Evolutionary conservation across 116 monocot species (phyloP), one percentile per base, ranked within the genome.

Genomic region (Thalassia testudinum): DNA sequence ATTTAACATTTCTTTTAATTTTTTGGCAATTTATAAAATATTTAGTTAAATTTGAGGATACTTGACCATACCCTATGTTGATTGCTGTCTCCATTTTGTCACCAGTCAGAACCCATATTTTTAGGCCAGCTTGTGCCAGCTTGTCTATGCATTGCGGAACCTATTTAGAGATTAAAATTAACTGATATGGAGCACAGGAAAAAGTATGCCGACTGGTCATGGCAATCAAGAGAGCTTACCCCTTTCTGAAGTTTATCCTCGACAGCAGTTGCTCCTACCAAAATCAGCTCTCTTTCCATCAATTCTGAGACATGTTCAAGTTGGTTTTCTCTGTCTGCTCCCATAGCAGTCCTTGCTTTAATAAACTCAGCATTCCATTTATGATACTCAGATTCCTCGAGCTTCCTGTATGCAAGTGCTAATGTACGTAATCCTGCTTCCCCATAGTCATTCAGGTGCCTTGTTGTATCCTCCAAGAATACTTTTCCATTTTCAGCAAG

Each of bases 1-100:
- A n/a, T n/a, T n/a, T n/a, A n/a, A n/a, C n/a, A n/a, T n/a, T n/a
- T n/a, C n/a, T n/a, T n/a, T n/a, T n/a, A n/a, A n/a, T n/a, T n/a
- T n/a, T n/a, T n/a, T n/a, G n/a, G n/a, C n/a, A n/a, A n/a, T n/a
- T n/a, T n/a, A n/a, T n/a, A n/a, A n/a, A n/a, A n/a, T n/a, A n/a
- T n/a, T n/a, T n/a, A n/a, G n/a, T n/a, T n/a, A n/a, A n/a, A n/a
- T n/a, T n/a, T n/a, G n/a, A n/a, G n/a, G n/a, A n/a, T n/a, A n/a
- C n/a, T n/a, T n/a, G n/a, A 23, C 12, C 54, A 67, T 70, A 82
- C 82, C 82, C 77, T 63, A 82, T 82, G 23, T 82, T 82, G 51
- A 82, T 74, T 29, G 82, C 77, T 43, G 82, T 82, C 68, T 82
- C 82, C 77, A 77, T 82, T 59, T 82, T 82, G 52, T 82, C 82